Evolutionary conservation across 78 protist genomes (phyloP).

Genomic region (Blattamonas nauphoetae): DNA sequence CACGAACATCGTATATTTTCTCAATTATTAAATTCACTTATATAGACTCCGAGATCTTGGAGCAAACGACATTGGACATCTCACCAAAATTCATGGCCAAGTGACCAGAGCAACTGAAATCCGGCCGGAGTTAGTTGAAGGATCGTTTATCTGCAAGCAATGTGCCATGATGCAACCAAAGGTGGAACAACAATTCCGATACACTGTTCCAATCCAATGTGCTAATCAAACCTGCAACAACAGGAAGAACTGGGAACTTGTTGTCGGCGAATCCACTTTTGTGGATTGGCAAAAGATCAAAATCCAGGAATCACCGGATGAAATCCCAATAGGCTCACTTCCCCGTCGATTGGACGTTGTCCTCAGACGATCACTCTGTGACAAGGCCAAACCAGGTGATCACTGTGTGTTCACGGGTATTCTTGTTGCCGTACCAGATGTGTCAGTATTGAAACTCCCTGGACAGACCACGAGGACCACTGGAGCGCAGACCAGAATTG

Average conservation of each 20-base stretch:
- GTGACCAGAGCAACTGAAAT: conserved; percentile 91
- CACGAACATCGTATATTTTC: too few relatives aligned
- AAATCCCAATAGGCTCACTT: conserved; percentile 85
- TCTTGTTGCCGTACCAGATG: conserved; percentile 90
- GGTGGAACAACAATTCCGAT: conserved; percentile 85
- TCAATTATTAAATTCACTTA: too few relatives aligned
- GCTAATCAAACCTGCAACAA: conserved; percentile 54
- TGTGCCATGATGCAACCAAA: conserved; percentile 44
- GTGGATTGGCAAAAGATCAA: conserved; percentile 88
- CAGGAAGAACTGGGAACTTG: conserved; percentile 48
- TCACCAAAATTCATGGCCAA: conserved; percentile 74
- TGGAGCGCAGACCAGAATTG: not conserved
- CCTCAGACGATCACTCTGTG: not conserved
- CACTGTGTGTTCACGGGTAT: conserved; percentile 72
- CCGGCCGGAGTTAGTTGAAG: conserved; percentile 88
- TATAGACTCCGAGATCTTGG: conserved; percentile 50
- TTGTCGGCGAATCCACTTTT: conserved; percentile 52
- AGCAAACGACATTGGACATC: conserved; percentile 50
- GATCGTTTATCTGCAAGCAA: conserved; percentile 71
- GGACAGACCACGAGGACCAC: conserved; percentile 7
- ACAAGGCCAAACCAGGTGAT: conserved; percentile 95
- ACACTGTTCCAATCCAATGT: conserved; percentile 60
- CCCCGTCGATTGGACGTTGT: conserved; percentile 63
- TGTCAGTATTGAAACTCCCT: conserved; percentile 32
- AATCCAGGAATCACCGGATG: conserved; percentile 64